Evolutionary conservation across 1,284 basidiomycete species (phyloP).

Genomic region (Trichosporon asahii): DNA sequence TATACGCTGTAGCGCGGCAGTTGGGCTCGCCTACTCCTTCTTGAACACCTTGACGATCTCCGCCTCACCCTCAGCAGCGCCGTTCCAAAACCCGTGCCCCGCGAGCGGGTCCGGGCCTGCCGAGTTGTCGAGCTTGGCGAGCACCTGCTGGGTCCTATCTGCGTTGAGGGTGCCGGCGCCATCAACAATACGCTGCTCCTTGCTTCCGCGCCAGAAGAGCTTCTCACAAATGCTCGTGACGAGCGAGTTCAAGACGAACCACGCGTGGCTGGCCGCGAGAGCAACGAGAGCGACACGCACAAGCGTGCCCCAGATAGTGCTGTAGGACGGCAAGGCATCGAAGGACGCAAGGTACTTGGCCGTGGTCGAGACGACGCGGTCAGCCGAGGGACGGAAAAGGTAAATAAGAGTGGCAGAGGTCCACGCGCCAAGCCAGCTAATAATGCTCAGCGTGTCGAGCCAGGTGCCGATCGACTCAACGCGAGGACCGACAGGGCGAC

Average conservation of each 20-base stretch:
- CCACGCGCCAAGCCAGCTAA: conserved; percentile 80
- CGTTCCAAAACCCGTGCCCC: conserved; percentile 42
- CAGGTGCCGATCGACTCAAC: conserved; percentile 91
- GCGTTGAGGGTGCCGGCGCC: neutral
- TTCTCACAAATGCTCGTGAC: conserved; percentile 70
- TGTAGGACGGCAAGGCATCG: conserved; percentile 30
- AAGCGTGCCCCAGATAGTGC: conserved; percentile 50
- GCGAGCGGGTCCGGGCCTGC: neutral
- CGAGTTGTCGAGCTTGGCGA: conserved; percentile 16
- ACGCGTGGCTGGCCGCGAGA: conserved; percentile 75
- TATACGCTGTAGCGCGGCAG: too few relatives aligned
- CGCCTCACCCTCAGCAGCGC: conserved; percentile 39
- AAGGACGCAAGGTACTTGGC: conserved; percentile 38
- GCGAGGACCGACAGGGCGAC: conserved; percentile 78
- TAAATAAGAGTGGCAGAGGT: conserved; percentile 82
- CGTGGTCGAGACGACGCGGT: conserved; percentile 16
- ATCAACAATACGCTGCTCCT: conserved; percentile 55
- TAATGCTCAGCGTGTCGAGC: conserved; percentile 81
- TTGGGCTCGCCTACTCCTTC: conserved; percentile 27
- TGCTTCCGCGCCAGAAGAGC: conserved; percentile 67
- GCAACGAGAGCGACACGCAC: conserved; percentile 69
- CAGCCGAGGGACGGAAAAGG: conserved; percentile 61
- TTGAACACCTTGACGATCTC: conserved; percentile 40
- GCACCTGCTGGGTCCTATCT: conserved; percentile 5
- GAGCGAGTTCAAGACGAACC: conserved; percentile 62